Percentiles rank a stretch among this genome's conserved stretches.
These are phyloP conservation scores for Acacia crassicarpa DNA, from an alignment of 306 rosid species.

Conservation along the genomic window DNA sequence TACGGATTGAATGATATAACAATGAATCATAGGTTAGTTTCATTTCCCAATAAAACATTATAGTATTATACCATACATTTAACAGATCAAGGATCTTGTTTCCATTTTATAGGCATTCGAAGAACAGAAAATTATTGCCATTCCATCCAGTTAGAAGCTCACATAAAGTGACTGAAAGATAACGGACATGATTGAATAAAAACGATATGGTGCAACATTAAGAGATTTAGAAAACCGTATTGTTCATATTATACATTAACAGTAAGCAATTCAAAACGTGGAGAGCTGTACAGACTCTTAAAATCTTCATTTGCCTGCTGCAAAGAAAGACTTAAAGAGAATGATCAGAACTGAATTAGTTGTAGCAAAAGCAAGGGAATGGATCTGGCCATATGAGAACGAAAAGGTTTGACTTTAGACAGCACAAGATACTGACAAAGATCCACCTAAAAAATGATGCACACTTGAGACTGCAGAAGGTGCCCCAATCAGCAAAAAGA, in stretches of 20 bases:
- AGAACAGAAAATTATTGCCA: background rate
- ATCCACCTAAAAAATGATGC: slow-evolving; percentile 6
- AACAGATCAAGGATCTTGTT: slow-evolving; percentile 18
- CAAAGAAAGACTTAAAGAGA: background rate
- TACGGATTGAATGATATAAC: background rate
- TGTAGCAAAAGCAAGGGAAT: background rate
- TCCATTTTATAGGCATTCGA: background rate
- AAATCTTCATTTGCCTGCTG: background rate
- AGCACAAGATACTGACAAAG: background rate
- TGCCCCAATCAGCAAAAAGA: background rate
- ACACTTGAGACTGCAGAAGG: background rate
- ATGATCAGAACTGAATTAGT: background rate
- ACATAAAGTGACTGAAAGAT: slow-evolving; percentile 3
- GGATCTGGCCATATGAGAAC: background rate
- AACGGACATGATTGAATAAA: background rate
- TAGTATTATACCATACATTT: slow-evolving; percentile 9
- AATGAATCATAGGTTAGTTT: slow-evolving; percentile 10
- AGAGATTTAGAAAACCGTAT: background rate
- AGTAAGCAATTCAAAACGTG: slow-evolving; percentile 5
- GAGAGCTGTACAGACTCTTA: background rate
- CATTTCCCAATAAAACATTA: slow-evolving; percentile 11
- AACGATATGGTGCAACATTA: slow-evolving; percentile 2
- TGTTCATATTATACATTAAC: background rate
- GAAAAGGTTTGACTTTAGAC: background rate
- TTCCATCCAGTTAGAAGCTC: slow-evolving; percentile 10